phyloP scores from a whole-genome alignment of 2,329 filamentous ascomycete species.

The Sclerotiophoma versabilis region DNA sequence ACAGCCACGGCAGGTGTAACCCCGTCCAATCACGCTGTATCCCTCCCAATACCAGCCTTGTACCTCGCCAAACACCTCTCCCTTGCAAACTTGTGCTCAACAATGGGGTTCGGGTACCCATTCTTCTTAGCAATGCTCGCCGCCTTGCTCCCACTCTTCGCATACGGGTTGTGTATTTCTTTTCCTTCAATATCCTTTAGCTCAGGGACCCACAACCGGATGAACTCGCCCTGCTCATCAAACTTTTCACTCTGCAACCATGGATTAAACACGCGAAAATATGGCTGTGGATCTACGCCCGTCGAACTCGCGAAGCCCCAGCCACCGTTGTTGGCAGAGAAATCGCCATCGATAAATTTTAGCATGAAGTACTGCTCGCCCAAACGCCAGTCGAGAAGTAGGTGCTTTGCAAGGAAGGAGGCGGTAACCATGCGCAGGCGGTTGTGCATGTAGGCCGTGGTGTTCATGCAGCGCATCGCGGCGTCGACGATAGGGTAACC shows the following conservation, averaged over 20 bases:
- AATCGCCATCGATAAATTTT: slow-evolving; percentile 56
- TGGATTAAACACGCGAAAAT: slow-evolving; percentile 91
- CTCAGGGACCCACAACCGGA: slow-evolving; percentile 83
- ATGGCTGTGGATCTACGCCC: slow-evolving; percentile 85
- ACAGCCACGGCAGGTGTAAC: not conserved
- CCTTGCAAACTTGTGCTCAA: slow-evolving; percentile 74
- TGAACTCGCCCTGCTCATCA: slow-evolving; percentile 79
- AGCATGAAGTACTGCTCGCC: slow-evolving; percentile 62
- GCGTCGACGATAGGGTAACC: slow-evolving; percentile 60
- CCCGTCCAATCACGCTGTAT: slow-evolving; percentile 49
- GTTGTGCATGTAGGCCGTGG: slow-evolving; percentile 62
- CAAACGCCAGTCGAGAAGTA: slow-evolving; percentile 59
- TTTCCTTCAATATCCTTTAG: slow-evolving; percentile 68
- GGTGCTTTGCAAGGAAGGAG: slow-evolving; percentile 58
- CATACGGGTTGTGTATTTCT: slow-evolving; percentile 83
- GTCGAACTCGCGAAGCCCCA: slow-evolving; percentile 72
- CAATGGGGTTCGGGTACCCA: slow-evolving; percentile 77
- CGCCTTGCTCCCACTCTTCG: slow-evolving; percentile 59
- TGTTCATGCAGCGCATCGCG: slow-evolving; percentile 59
- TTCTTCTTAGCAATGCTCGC: slow-evolving; percentile 65
- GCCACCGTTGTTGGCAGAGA: slow-evolving; percentile 65
- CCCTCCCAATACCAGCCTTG: slow-evolving; percentile 67
- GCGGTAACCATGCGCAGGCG: slow-evolving; percentile 60
- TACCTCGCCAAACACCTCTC: slow-evolving; percentile 73
- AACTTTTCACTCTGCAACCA: slow-evolving; percentile 86